Evolutionary conservation across 2,329 filamentous ascomycete genomes (phyloP).

Genomic region (Colletotrichum sp.): DNA sequence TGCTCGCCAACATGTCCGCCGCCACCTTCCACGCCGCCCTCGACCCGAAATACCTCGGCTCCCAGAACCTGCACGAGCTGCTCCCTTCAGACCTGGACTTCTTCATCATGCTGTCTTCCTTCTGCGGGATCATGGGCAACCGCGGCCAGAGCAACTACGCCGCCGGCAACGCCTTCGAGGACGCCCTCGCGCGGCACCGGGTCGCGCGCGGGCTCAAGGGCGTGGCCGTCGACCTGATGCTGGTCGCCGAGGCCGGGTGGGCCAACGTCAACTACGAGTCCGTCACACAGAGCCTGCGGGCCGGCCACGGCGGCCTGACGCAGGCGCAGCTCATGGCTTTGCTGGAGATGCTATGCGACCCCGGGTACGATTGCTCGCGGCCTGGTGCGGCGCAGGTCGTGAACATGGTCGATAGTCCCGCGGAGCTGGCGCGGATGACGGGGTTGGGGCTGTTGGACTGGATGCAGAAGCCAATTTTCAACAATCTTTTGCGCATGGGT

Average conservation of each 20-base stretch:
- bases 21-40: conserved; percentile 47
- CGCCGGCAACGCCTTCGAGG: conserved; percentile 57
- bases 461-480: not conserved
- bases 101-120: conserved; percentile 59
- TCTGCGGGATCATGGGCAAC: conserved; percentile 60
- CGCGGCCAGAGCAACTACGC: conserved; percentile 64
- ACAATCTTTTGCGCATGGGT: not conserved
- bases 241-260: not conserved
- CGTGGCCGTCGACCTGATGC: not conserved
- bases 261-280: not conserved
- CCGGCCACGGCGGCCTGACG: not conserved
- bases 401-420: not conserved
- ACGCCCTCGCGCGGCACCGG: conserved; percentile 38
- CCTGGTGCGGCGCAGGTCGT: not conserved
- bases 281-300: not conserved
- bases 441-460: not conserved
- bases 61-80: conserved; percentile 50
- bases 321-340: not conserved
- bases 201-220: not conserved
- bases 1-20: conserved; percentile 54
- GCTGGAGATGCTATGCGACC: not conserved
- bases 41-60: conserved; percentile 54
- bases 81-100: conserved; percentile 37
- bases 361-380: not conserved
- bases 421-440: not conserved